Evolutionary conservation across 2,329 filamentous ascomycete genomes (phyloP), one percentile per base, ranked within the genome.

Genomic region (Rachicladosporium sp.): DNA sequence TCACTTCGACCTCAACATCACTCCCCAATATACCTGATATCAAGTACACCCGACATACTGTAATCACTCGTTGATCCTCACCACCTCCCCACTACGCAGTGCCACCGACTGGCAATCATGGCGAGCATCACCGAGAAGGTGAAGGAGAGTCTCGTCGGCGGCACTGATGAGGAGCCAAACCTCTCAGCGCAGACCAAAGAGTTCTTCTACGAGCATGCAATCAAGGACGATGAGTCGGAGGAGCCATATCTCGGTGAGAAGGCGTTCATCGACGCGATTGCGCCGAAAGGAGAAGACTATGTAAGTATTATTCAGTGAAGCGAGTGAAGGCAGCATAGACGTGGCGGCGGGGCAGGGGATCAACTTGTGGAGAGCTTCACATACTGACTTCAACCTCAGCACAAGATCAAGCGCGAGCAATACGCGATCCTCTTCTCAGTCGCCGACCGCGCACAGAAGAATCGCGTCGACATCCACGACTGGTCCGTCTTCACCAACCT

Each of bases 401-500:
- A 94, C 71, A 98, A 98, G 65, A 96, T 98, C 69, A 85, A 87
- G 66, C 80, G 89, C 51, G 83, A 93, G 53, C 91, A 96, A 62
- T 98, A 95, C 65, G 80, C 80, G 38, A 82, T 98, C 56, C 82
- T 98, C 35, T 98, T 98, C 65, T 71, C 73, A 47, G 82, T 98
- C 43, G 91, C 91, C 53, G 91, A 98, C 63, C 78, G 84, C 52
- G 76, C 76, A 49, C 74, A 70, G 50, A 69, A 69, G 33, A 88
- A 88, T 47, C 79, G 74, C 52, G 71, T 98, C 51, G 82, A 68
- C 51, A 67, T 96, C 40, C 70, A 78, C 44, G 91, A 98, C 66
- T 98, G 89, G 87, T 78, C 75, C 35, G 81, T 82, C 48, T 98
- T 96, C 64, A 85, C 95, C 67, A 93, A 93, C 68, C 75, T 98